Conservation (phyloP, 805 yeast genomes). For the Wickerhamiella nectarea region DNA sequence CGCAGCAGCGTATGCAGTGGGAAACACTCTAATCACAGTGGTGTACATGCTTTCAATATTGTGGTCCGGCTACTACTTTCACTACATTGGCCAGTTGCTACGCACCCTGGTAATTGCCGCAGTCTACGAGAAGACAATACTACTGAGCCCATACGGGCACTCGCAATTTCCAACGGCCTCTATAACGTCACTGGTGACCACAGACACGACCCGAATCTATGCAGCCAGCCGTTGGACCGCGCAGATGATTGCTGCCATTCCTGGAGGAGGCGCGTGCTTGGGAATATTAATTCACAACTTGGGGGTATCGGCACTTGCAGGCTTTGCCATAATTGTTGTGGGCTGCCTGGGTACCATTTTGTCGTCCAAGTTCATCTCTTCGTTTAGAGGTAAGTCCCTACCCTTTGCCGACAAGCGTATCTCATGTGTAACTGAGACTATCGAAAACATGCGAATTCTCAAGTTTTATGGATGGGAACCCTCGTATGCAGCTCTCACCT, state of each 20-base stretch:
- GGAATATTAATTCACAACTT: conserved; percentile 52
- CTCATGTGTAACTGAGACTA: conserved; percentile 59
- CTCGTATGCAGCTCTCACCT: conserved; percentile 49
- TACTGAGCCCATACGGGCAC: conserved; percentile 42
- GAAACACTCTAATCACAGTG: conserved; percentile 44
- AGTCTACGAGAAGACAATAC: conserved; percentile 54
- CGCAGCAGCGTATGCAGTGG: conserved; percentile 70
- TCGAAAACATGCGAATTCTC: conserved; percentile 65
- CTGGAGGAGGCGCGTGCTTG: conserved; percentile 33
- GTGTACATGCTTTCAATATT: conserved; percentile 33
- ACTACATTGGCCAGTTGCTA: conserved; percentile 56
- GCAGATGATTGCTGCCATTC: conserved; percentile 14
- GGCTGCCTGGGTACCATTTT: conserved; percentile 31
- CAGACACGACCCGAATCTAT: conserved; percentile 75
- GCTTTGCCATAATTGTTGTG: conserved; percentile 38
- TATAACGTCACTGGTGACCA: conserved; percentile 64
- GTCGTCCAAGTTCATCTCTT: conserved; percentile 40
- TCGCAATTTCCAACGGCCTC: conserved; percentile 52
- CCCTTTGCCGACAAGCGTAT: conserved; percentile 65
- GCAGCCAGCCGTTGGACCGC: conserved; percentile 27
- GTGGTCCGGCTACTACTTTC: conserved; percentile 48
- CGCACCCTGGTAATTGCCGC: conserved; percentile 62
- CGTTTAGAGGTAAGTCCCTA: conserved; percentile 43
- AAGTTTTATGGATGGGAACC: conserved; percentile 88
- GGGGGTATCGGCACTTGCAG: conserved; percentile 63